Base-by-base conservation (phyloP, 345 rosid species). In the Arabis hirsuta region DNA sequence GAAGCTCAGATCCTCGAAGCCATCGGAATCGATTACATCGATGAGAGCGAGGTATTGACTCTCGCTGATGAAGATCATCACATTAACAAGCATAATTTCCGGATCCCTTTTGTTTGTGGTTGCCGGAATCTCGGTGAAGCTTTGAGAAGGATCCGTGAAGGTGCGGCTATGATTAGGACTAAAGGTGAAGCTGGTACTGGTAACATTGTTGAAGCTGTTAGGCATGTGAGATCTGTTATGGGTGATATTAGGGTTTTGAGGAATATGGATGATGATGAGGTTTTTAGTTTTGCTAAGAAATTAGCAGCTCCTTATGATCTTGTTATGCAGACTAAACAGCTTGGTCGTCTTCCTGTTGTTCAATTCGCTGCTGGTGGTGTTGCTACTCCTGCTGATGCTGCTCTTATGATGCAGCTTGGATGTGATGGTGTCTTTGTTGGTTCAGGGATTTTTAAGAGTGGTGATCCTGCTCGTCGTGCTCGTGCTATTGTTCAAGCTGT, bases 101-200 rank as follows among this genome's bases (percentile, higher is more conserved):
- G 92, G 62, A 81, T 88, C 65, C 98, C 98, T 7, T 92, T 92
- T 63, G 96, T 92, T 6, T 91, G 97, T 31, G 97, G 96, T 5
- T 91, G 97, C 76, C 80, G 96, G 26, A 91, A 89, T 61, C 76
- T 91, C 12, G 96, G 97, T 0, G 96, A 91, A 45, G 98, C 95
- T 9, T 72, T 92, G 20, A 75, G 96, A 32, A 76, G 98, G 79
- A 83, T 92, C 55, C 88, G 96, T 4, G 98, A 92, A 73, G 94
- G 96, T 4, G 94, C 98, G 3, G 98, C 96, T 4, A 92, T 92
- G 98, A 92, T 92, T 36, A 77, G 98, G 43, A 92, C 98, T 20
- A 89, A 92, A 69, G 98, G 98, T 0, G 96, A 92, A 78, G 98
- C 96, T 1, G 96, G 97, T 0, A 89, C 94, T 0, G 97, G 97